phyloP scores from a whole-genome alignment of 2,329 filamentous ascomycete species.

The Fusarium veterinarium region DNA sequence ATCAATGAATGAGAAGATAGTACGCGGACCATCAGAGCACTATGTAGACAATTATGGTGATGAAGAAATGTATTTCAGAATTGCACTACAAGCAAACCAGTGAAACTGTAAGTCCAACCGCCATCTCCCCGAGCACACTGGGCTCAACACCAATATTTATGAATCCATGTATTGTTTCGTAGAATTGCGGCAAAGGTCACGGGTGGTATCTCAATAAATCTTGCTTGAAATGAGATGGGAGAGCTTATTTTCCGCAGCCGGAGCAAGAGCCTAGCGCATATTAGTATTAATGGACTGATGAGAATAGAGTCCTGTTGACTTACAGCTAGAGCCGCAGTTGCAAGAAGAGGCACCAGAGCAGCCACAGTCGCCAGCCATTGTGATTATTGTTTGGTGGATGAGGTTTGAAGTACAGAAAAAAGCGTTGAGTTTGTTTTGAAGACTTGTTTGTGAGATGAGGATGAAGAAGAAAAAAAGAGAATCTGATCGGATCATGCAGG shows the following conservation, averaged over 20 bases:
- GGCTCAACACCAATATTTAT: constrained; percentile 15
- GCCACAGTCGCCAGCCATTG: constrained; percentile 53
- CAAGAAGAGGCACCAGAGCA: constrained; percentile 51
- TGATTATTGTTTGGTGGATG: constrained; percentile 39
- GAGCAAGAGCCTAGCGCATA: constrained; percentile 47
- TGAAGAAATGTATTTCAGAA: constrained; percentile 32
- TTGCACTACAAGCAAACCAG: constrained; percentile 36
- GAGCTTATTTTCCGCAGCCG: constrained; percentile 46
- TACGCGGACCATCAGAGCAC: not conserved
- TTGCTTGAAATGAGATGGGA: constrained; percentile 1
- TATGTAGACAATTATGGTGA: not conserved
- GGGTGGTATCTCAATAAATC: constrained; percentile 26
- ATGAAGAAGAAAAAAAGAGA: not conserved
- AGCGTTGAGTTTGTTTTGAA: not conserved
- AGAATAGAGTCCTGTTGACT: constrained; percentile 17
- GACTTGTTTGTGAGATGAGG: constrained; percentile 20
- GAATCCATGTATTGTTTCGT: constrained; percentile 20
- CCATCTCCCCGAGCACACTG: constrained; percentile 18
- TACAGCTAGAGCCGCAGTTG: constrained; percentile 53
- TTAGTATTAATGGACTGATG: constrained; percentile 17
- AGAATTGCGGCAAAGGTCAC: constrained; percentile 35
- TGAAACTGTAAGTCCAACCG: constrained; percentile 10
- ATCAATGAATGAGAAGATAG: no score
- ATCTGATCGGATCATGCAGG: constrained; percentile 19
- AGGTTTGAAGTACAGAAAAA: not conserved